Base-by-base conservation (phyloP, 805 yeast genomes). In the Sugiyamaella qingdaonensis region DNA sequence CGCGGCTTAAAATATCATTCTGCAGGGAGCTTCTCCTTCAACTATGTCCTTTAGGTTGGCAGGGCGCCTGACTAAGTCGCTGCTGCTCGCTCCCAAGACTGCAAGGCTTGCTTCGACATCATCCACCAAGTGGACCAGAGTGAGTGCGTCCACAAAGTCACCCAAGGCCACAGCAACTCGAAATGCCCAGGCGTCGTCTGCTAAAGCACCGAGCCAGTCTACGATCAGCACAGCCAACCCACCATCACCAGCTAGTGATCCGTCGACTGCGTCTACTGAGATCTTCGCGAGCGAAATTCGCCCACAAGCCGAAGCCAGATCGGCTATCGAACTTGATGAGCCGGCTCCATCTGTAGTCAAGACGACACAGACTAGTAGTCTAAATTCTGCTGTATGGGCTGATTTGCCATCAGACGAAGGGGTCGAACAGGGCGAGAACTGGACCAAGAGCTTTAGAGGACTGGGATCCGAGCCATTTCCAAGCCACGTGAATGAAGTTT, bases 371-470 rank as follows among this genome's bases (percentile, higher is more conserved):
- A 39, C 24, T 16, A 11, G 13, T 4, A 16, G 39, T 16, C 18
- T 8, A 4, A 16, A 16, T 34, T 13, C 39, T 4, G 9, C 18
- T 4, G 39, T 3, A 4, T 29, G 46, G 31, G 16, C 46, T 13
- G 19, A 34, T 18, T 51, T 19, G 11, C 54, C 54, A 9, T 5
- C 35, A 5, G 54, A 51, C 41, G 49, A 51, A 24, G 54, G 54
- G 4, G 41, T 16, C 18, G 54, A 51, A 32, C 49, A 51, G 7
- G 54, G 54, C 11, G 61, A 57, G 49, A 49, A 92, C 68, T 94
- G 98, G 98, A 78, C 91, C 10, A 84, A 80, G 24, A 87, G 96
- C 1, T 94, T 85, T 73, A 85, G 80, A 61, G 98, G 98, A 0
- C 72, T 94, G 33, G 96, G 96, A 4, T 72, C 81, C 2, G 80